Conservation (phyloP, 148 eudicot genomes). For the Agrostemma githago region DNA sequence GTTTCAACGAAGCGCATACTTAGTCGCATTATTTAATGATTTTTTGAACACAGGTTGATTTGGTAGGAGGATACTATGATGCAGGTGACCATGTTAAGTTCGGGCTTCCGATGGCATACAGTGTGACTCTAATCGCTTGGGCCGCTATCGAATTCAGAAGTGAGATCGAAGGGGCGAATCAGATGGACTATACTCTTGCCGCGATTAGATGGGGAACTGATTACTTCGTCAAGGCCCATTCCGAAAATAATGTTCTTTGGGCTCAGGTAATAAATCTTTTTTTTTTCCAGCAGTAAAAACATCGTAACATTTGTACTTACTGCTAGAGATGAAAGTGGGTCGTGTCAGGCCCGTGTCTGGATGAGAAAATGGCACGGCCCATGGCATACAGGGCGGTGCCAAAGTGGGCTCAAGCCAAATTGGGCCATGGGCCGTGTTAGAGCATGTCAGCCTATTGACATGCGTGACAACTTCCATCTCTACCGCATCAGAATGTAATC, state of each 20-base stretch:
- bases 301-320: neutral
- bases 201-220: slow-evolving; percentile 92
- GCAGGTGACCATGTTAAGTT: slow-evolving; percentile 92
- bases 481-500: too few relatives aligned
- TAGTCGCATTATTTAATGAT: neutral
- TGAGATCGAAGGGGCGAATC: slow-evolving; percentile 41
- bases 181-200: slow-evolving; percentile 55
- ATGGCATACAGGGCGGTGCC: too few relatives aligned
- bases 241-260: slow-evolving; percentile 62
- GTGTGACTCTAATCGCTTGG: slow-evolving; percentile 76
- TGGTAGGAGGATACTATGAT: slow-evolving; percentile 94
- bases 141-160: slow-evolving; percentile 46
- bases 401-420: too few relatives aligned
- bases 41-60: slow-evolving; percentile 49
- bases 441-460: too few relatives aligned
- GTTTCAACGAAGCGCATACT: neutral
- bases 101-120: slow-evolving; percentile 90
- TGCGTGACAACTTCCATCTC: too few relatives aligned
- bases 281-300: too few relatives aligned
- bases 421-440: too few relatives aligned
- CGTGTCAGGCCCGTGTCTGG: too few relatives aligned
- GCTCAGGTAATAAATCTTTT: slow-evolving; percentile 49
- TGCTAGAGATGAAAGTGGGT: too few relatives aligned
- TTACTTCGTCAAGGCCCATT: slow-evolving; percentile 79
- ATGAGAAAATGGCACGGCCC: too few relatives aligned